Evolutionary conservation across 1,139 yeast species (phyloP).

Genomic region (Lodderomyces pseudojiufengensis): DNA sequence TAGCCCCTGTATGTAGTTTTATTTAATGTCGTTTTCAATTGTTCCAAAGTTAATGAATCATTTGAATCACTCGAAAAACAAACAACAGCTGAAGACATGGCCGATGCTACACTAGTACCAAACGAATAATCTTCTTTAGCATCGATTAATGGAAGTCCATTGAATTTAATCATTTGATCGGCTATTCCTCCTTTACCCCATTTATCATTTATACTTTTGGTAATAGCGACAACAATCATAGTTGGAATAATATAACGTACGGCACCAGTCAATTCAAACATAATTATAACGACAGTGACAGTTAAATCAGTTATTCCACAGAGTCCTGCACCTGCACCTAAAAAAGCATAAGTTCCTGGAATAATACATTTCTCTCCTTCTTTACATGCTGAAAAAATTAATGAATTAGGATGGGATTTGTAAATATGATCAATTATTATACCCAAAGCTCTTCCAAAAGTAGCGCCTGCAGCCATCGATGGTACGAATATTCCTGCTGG

Average conservation of each 20-base stretch:
- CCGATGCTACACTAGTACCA: conserved; percentile 52
- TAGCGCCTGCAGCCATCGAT: conserved; percentile 94
- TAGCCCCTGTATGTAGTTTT: conserved; percentile 48
- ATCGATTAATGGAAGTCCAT: conserved; percentile 85
- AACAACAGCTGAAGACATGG: conserved; percentile 60
- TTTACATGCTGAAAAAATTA: conserved; percentile 48
- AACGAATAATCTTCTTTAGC: conserved; percentile 64
- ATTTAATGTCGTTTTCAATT: conserved; percentile 34
- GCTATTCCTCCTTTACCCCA: conserved; percentile 89
- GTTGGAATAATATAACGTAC: conserved; percentile 85
- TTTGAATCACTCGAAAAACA: conserved; percentile 41
- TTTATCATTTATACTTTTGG: conserved; percentile 69
- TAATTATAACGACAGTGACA: conserved; percentile 87
- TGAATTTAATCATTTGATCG: conserved; percentile 87
- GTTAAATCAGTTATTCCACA: conserved; percentile 93
- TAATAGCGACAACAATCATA: conserved; percentile 93
- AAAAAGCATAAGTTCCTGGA: conserved; percentile 90
- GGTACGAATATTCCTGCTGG: conserved; percentile 98
- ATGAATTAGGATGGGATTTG: conserved; percentile 35
- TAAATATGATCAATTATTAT: conserved; percentile 59
- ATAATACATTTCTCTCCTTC: conserved; percentile 54
- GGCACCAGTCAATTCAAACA: conserved; percentile 97
- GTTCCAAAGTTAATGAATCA: conserved; percentile 29
- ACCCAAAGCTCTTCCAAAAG: conserved; percentile 86
- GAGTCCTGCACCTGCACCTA: conserved; percentile 96